phyloP scores from a whole-genome alignment of 129 eudicot species.

The Helianthus tuberosus region DNA sequence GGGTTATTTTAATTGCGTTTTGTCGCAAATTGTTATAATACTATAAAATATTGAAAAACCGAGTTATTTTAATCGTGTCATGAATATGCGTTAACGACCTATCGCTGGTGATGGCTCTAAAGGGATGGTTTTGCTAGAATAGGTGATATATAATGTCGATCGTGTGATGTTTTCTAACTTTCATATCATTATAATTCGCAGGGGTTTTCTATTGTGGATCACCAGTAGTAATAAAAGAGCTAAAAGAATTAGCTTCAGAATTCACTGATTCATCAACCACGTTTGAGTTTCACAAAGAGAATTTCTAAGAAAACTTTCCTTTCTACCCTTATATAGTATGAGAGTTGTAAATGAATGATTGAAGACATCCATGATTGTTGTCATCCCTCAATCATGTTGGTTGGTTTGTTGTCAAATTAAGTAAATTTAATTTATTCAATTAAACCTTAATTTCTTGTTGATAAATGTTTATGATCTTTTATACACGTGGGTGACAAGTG shows the following conservation, averaged over 20 bases:
- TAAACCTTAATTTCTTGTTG: not conserved
- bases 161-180: not conserved
- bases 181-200: not conserved
- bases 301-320: not conserved
- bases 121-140: not conserved
- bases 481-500: too few relatives aligned
- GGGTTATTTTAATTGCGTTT: not conserved
- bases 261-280: not conserved
- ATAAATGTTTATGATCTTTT: too few relatives aligned
- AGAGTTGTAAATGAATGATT: not conserved
- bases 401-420: not conserved
- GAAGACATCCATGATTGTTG: not conserved
- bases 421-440: not conserved
- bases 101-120: too few relatives aligned
- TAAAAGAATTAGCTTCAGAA: not conserved
- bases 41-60: not conserved
- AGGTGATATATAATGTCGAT: not conserved
- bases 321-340: not conserved
- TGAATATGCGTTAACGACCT: too few relatives aligned
- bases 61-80: too few relatives aligned
- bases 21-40: not conserved
- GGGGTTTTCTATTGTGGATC: constrained; percentile 18
- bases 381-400: not conserved
- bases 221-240: not conserved
- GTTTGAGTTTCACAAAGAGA: constrained; percentile 18